Percentiles rank a stretch among this genome's conserved stretches.
Evolutionary conservation across 2,329 filamentous ascomycete genomes (phyloP).

Genomic region (Hypoxylon sp.): DNA sequence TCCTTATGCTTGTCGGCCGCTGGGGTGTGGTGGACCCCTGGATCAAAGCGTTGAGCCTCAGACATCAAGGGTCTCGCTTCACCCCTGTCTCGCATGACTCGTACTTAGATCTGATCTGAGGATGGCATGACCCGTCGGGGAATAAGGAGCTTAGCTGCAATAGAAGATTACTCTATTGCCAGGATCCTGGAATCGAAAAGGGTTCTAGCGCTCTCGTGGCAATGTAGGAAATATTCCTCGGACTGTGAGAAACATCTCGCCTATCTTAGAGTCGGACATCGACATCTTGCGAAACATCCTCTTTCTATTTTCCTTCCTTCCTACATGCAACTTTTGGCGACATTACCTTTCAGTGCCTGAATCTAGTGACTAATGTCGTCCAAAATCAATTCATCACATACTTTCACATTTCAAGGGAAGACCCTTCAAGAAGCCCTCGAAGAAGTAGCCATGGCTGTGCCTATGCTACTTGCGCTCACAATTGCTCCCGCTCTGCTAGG

Average conservation of each 20-base stretch:
- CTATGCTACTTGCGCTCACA: conserved; percentile 58
- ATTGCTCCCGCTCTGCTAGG: conserved; percentile 61
- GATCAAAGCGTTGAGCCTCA: conserved; percentile 52
- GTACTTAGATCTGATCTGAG: conserved; percentile 46
- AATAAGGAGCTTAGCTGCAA: conserved; percentile 35
- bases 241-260: conserved; percentile 27
- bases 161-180: conserved; percentile 19
- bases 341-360: conserved; percentile 4
- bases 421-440: conserved; percentile 43
- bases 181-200: conserved; percentile 22
- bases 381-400: conserved; percentile 40
- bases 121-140: conserved; percentile 47
- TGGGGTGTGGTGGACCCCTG: conserved; percentile 32
- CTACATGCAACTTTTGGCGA: conserved; percentile 6
- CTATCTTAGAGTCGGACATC: conserved; percentile 7
- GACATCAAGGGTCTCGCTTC: conserved; percentile 44
- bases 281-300: conserved; percentile 20
- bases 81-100: conserved; percentile 44
- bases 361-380: conserved; percentile 41
- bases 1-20: conserved; percentile 21
- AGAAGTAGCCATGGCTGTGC: conserved; percentile 56
- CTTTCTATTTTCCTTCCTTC: conserved; percentile 4
- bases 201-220: conserved; percentile 32
- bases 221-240: conserved; percentile 6
- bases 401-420: conserved; percentile 45